These are phyloP conservation scores for Irpex rosettiformis DNA, from an alignment of 1,284 basidiomycete species.

Conservation along the genomic window DNA sequence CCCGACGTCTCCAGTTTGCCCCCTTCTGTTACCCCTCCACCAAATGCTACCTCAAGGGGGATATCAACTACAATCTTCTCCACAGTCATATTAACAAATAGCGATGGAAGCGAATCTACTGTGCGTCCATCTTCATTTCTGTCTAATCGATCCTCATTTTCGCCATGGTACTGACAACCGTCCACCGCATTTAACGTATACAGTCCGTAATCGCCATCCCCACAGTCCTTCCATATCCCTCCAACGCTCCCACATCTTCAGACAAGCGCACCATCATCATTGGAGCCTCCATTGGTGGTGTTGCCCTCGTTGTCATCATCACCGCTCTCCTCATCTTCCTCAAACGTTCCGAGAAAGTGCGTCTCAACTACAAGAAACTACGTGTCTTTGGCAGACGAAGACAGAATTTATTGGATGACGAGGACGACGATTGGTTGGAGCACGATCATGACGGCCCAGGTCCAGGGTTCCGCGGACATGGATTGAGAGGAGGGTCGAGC, in stretches of 20 bases:
- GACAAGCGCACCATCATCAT: conserved; percentile 41
- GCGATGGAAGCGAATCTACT: conserved; percentile 24
- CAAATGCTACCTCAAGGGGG: neutral
- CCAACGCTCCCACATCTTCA: conserved; percentile 7
- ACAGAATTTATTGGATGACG: conserved; percentile 39
- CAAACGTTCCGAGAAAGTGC: conserved; percentile 25
- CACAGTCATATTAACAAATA: conserved; percentile 14
- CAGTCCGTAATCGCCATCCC: conserved; percentile 27
- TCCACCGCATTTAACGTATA: neutral
- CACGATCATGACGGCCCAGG: neutral
- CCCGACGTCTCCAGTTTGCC: neutral
- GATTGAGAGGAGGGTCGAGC: neutral
- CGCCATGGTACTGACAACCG: neutral
- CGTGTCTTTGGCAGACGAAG: conserved; percentile 36
- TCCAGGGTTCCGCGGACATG: conserved; percentile 1
- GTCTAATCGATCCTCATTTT: neutral
- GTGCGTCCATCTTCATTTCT: conserved; percentile 15
- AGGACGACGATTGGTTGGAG: conserved; percentile 36
- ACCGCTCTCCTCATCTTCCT: conserved; percentile 38
- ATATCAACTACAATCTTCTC: conserved; percentile 21
- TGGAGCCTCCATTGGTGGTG: conserved; percentile 43
- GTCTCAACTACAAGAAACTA: conserved; percentile 36
- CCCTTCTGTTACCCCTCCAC: neutral
- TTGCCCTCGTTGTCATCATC: conserved; percentile 35
- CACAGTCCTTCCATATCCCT: conserved; percentile 20